Evolutionary conservation across 148 eudicot species (phyloP), one percentile per base, ranked within the genome.

Genomic region (Chenopodium album): DNA sequence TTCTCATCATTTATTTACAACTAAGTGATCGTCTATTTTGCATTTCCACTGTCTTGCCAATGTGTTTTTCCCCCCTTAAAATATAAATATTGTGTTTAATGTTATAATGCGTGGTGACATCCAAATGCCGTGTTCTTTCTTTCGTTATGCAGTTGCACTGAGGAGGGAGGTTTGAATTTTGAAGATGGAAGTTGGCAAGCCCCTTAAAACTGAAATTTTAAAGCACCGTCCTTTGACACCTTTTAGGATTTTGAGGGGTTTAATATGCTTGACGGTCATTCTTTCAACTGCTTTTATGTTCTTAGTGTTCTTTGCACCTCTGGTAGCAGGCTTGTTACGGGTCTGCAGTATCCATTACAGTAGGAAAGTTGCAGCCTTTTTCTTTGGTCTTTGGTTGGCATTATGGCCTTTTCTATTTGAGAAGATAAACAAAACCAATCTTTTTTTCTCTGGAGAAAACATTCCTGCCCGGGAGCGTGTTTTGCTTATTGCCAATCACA

Each of bases 381-480:
- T 91, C 70, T 91, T 91, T 84, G 91, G 94, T 76, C 84, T 86
- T 76, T 92, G 97, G 97, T 80, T 92, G 56, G 91, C 92, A 77
- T 80, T 91, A 67, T 92, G 97, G 97, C 97, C 97, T 64, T 91
- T 85, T 85, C 84, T 92, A 70, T 92, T 92, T 73, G 97, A 92
- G 85, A 92, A 92, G 86, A 91, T 92, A 23, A 92, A 92, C 85
- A 86, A 87, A 79, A 92, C 94, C 19, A 91, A 83, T 75, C 92
- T 92, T 11, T 73, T 91, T 8, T 91, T 92, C 73, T 91, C 94
- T 60, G 97, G 97, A 65, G 94, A 92, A 47, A 80, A 52, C 50
- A 89, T 91, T 71, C 97, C 92, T 29, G 48, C 78, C 2, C 82
- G 85, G 79, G 94, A 92, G 84, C 92, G 94, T 82, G 92, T 89